Base-by-base conservation (phyloP, 2,329 filamentous ascomycete genomes). In the Colletotrichum lupini region DNA sequence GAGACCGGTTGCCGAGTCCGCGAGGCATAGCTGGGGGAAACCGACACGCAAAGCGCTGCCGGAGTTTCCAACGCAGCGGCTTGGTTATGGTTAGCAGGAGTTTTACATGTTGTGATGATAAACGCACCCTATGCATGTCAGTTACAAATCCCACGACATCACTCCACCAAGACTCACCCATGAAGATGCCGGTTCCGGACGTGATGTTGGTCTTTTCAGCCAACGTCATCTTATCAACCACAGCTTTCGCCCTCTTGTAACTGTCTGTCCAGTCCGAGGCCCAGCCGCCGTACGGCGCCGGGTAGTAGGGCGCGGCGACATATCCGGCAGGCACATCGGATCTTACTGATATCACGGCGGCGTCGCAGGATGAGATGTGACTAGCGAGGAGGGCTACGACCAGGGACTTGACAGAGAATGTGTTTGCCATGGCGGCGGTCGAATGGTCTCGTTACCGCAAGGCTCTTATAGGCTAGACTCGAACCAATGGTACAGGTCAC, bases 171-270 rank as follows among this genome's bases (percentile, higher is more conserved):
- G 77, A 19, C 78, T 76, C 79, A 85, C 89, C 93, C 93, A 95
- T 95, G 75, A 87, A 92, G 55, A 92, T 87, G 1, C 93, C 93
- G 1, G 89, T 92, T 4, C 93, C 93, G 1, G 89, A 89, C 0
- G 93, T 95, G 64, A 95, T 87, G 78, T 95, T 95, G 4, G 92
- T 92, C 83, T 95, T 96, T 80, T 95, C 94, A 2, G 93, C 93
- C 68, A 96, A 82, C 0, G 93, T 95, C 93, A 96, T 94, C 60
- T 90, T 88, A 66, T 90, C 89, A 19, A 96, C 93, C 16, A 95
- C 81, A 4, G 85, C 81, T 70, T 91, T 87, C 1, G 94, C 94
- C 77, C 93, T 94, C 65, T 83, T 83, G 78, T 95, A 96, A 76
- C 92, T 92, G 22, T 89, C 88, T 26, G 85, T 84, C 94, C 94